Evolutionary conservation across 2,329 filamentous ascomycete species (phyloP).

Genomic region (Sporothrix sp.): DNA sequence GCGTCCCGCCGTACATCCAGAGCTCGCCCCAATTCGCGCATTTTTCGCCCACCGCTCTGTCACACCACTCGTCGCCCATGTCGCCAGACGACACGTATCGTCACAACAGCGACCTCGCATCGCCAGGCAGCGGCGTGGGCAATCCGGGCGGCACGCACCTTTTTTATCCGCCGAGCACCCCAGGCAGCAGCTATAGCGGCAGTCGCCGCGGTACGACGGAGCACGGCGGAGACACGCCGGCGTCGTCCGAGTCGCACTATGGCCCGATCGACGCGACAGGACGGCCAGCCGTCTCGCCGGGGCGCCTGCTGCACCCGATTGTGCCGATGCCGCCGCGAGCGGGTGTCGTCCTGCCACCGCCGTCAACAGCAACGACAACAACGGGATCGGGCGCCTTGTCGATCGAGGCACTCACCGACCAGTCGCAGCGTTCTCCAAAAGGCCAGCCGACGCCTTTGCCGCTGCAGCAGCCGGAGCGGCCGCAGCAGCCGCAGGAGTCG

Average conservation of each 20-base stretch:
- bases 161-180: conserved; percentile 24
- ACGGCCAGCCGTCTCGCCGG: neutral
- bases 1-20: conserved; percentile 11
- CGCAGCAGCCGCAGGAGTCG: conserved; percentile 44
- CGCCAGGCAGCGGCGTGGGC: conserved; percentile 30
- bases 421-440: conserved; percentile 11
- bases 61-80: conserved; percentile 37
- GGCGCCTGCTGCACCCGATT: neutral
- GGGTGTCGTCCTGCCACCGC: neutral
- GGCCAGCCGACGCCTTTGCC: neutral
- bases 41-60: conserved; percentile 22
- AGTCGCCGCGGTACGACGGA: conserved; percentile 30
- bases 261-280: neutral
- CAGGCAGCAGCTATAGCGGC: conserved; percentile 12
- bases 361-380: neutral
- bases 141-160: conserved; percentile 19
- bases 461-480: conserved; percentile 14
- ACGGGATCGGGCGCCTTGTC: too few relatives aligned
- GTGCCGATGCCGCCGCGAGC: neutral
- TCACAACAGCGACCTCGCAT: conserved; percentile 35
- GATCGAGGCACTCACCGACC: neutral
- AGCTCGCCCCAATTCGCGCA: conserved; percentile 27
- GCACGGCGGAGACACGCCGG: conserved; percentile 21
- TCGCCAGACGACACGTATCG: conserved; percentile 38
- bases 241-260: neutral